These are phyloP conservation scores for Gaertneriomyces sp. DNA, from an alignment of 192 early-diverging fungal genomes.

Conservation along the genomic window DNA sequence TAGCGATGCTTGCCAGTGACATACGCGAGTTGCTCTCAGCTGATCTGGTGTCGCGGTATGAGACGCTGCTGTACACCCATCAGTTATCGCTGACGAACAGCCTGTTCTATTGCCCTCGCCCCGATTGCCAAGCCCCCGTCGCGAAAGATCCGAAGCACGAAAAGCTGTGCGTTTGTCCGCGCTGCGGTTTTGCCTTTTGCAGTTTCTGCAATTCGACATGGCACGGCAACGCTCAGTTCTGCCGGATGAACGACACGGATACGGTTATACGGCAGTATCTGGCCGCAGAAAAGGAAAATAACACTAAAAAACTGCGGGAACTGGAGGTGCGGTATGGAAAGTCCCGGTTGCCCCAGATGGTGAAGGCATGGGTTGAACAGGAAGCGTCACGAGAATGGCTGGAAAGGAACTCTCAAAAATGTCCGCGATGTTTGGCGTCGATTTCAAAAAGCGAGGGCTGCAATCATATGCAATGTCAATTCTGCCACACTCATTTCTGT, in stretches of 20 bases:
- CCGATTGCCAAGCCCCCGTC: constrained; percentile 27
- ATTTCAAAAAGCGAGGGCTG: constrained; percentile 33
- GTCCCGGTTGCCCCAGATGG: constrained; percentile 24
- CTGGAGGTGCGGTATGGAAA: constrained; percentile 39
- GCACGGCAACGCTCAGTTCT: constrained; percentile 39
- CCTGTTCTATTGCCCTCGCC: constrained; percentile 40
- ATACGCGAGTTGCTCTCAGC: neutral
- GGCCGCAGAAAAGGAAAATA: neutral
- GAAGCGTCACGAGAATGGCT: constrained; percentile 18
- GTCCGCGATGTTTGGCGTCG: constrained; percentile 26
- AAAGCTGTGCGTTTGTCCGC: constrained; percentile 36
- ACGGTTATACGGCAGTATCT: constrained; percentile 24
- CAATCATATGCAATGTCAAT: constrained; percentile 34
- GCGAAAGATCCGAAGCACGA: constrained; percentile 29
- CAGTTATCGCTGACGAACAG: constrained; percentile 22
- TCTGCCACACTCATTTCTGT: constrained; percentile 40
- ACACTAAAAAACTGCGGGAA: neutral
- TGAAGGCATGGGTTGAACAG: constrained; percentile 29
- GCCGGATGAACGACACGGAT: constrained; percentile 25
- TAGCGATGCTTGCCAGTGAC: no score
- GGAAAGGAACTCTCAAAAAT: constrained; percentile 31
- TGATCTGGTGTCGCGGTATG: constrained; percentile 21
- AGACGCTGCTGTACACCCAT: constrained; percentile 8
- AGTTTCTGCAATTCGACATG: constrained; percentile 32
- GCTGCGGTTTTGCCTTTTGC: constrained; percentile 40